A percentile compares a stretch with the other conserved stretches of the same genome.
phyloP scores from a whole-genome alignment of 2,329 filamentous ascomycete genomes.

The Xylaria hypoxylon region DNA sequence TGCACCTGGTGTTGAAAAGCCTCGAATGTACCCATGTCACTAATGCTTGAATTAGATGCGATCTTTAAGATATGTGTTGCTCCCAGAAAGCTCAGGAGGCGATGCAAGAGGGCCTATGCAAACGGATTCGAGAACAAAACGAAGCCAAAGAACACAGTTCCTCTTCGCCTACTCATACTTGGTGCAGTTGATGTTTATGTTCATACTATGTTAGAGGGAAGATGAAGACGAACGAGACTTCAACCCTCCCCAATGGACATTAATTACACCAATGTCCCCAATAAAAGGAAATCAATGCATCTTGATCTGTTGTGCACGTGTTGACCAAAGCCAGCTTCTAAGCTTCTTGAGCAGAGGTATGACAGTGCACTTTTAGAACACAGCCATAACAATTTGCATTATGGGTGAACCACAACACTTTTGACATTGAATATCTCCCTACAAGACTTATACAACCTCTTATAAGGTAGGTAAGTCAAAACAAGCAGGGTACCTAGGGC shows the following conservation, averaged over 20 bases:
- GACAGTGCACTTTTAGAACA: background rate
- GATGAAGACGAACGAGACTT: slow-evolving; percentile 43
- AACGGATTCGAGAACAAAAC: slow-evolving; percentile 83
- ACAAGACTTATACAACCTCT: background rate
- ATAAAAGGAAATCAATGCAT: slow-evolving; percentile 13
- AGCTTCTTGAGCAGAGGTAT: background rate
- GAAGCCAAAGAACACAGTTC: slow-evolving; percentile 89
- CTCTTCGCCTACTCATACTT: slow-evolving; percentile 94
- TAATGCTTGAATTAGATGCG: slow-evolving; percentile 72
- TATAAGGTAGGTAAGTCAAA: background rate
- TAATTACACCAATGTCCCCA: slow-evolving; percentile 7
- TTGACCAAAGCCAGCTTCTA: background rate
- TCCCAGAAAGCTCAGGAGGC: slow-evolving; percentile 80
- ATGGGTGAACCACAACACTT: too few species aligned
- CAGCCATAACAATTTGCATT: background rate
- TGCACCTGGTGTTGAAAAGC: background rate
- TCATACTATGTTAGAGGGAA: slow-evolving; percentile 64
- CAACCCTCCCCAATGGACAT: background rate
- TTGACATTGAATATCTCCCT: too few species aligned
- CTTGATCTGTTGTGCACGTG: background rate
- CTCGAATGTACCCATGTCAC: slow-evolving; percentile 2
- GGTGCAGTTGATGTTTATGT: slow-evolving; percentile 96
- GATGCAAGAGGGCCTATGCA: slow-evolving; percentile 74
- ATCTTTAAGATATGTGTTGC: slow-evolving; percentile 93
- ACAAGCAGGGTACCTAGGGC: background rate